Percentiles rank a stretch among this genome's conserved stretches.
phyloP scores from a whole-genome alignment of 2,329 filamentous ascomycete genomes.

The Aspergillus sp. region DNA sequence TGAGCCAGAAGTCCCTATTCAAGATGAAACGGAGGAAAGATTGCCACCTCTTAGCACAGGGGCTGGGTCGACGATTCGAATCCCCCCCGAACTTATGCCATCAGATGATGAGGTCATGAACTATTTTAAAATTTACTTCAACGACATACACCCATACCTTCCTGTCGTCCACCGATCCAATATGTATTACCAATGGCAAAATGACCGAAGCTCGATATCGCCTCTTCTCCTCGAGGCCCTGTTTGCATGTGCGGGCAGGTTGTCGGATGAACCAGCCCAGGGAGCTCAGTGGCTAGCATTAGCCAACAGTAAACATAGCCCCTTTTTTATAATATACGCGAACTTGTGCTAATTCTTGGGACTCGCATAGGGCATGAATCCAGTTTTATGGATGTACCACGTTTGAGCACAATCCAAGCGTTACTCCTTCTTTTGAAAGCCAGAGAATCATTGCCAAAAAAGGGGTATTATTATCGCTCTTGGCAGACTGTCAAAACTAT shows the following conservation, averaged over 20 bases:
- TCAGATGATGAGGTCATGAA: conserved; percentile 73
- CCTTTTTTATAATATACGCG: conserved; percentile 1
- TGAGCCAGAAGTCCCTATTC: conserved; percentile 51
- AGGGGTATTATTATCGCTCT: conserved; percentile 92
- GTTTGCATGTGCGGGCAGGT: conserved; percentile 79
- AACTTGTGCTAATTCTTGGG: conserved; percentile 21
- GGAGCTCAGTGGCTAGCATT: conserved; percentile 91
- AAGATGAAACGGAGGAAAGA: conserved; percentile 67
- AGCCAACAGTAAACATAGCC: conserved; percentile 64
- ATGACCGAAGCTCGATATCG: conserved; percentile 76
- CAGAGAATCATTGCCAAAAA: conserved; percentile 83
- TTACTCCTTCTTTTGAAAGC: conserved; percentile 85
- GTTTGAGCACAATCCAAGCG: conserved; percentile 87
- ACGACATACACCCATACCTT: conserved; percentile 85
- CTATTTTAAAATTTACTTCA: conserved; percentile 88
- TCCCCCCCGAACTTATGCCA: conserved; percentile 91
- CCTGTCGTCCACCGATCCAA: conserved; percentile 78
- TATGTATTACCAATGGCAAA: conserved; percentile 88
- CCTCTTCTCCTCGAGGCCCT: conserved; percentile 84
- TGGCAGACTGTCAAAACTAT: conserved; percentile 95
- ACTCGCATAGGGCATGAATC: conserved; percentile 69
- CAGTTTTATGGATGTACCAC: conserved; percentile 86
- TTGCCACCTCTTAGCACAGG: conserved; percentile 65
- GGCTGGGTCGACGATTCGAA: conserved; percentile 73
- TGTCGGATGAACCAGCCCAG: conserved; percentile 77